Conservation (phyloP, 176 grass and related monocot genomes). For the Aegilops speltoides region DNA sequence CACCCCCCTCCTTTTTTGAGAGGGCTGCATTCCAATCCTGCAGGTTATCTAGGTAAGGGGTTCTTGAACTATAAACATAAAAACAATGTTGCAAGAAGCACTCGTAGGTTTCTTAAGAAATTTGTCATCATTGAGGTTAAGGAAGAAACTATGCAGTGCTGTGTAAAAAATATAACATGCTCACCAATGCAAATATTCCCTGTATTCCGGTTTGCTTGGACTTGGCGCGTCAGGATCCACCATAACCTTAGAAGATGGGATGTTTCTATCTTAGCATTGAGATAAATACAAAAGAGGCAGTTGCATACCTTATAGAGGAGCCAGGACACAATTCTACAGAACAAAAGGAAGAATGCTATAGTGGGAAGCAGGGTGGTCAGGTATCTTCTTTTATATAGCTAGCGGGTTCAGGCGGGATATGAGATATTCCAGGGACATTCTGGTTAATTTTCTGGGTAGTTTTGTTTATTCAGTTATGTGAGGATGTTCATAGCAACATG, state of each 20-base stretch:
- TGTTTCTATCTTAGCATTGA: constrained; percentile 33
- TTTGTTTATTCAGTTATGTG: background rate
- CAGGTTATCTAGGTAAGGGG: constrained; percentile 59
- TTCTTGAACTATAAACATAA: constrained; percentile 56
- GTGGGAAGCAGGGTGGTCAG: background rate
- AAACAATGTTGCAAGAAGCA: constrained; percentile 37
- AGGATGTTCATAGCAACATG: constrained; percentile 25
- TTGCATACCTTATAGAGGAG: constrained; percentile 18
- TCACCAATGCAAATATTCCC: constrained; percentile 95
- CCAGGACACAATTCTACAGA: constrained; percentile 1
- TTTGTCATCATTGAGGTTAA: background rate
- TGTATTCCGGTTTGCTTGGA: constrained; percentile 94
- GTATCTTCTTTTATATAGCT: constrained; percentile 6
- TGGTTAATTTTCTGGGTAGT: background rate
- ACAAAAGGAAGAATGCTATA: background rate
- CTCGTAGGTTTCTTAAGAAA: constrained; percentile 1
- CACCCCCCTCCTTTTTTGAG: constrained; percentile 69
- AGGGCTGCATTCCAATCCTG: constrained; percentile 75
- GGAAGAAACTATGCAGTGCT: constrained; percentile 1
- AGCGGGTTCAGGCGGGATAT: background rate
- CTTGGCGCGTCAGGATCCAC: constrained; percentile 98
- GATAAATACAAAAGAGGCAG: constrained; percentile 2
- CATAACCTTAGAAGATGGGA: constrained; percentile 70
- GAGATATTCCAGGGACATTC: constrained; percentile 6
- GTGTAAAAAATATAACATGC: constrained; percentile 39